Conservation (phyloP, 2,329 filamentous ascomycete genomes). For the Aspergillus sp. region DNA sequence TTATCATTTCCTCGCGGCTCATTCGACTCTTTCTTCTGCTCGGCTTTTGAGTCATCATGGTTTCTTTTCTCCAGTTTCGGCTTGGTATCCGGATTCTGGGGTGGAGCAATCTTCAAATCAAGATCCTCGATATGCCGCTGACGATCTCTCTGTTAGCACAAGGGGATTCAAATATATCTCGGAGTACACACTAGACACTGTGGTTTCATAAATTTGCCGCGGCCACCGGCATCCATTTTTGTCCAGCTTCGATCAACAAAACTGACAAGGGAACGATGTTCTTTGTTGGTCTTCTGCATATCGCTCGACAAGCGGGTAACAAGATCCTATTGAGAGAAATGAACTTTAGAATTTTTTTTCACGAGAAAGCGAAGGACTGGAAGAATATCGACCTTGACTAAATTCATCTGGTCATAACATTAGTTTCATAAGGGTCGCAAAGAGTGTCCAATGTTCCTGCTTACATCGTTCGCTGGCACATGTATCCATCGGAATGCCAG, state of each 20-base stretch:
- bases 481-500: conserved; percentile 4
- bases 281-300: not conserved
- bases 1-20: too few relatives aligned
- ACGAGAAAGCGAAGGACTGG: too few relatives aligned
- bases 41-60: too few relatives aligned
- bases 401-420: not conserved
- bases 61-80: too few relatives aligned
- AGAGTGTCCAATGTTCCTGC: not conserved
- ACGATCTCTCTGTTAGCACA: too few relatives aligned
- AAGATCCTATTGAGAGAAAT: not conserved
- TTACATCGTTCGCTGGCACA: conserved; percentile 2
- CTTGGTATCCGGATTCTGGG: too few relatives aligned
- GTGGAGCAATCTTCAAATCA: too few relatives aligned
- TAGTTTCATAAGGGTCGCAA: not conserved
- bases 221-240: conserved; percentile 5
- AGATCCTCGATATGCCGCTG: too few relatives aligned
- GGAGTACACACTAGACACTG: conserved; percentile 4
- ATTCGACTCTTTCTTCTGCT: too few relatives aligned
- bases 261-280: conserved; percentile 3
- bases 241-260: conserved; percentile 5
- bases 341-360: too few relatives aligned
- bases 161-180: too few relatives aligned
- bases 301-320: conserved; percentile 1
- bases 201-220: conserved; percentile 9
- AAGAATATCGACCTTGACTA: not conserved